Evolutionary conservation across 2,329 filamentous ascomycete genomes (phyloP).

Genomic region (Elsinoe arachidis): DNA sequence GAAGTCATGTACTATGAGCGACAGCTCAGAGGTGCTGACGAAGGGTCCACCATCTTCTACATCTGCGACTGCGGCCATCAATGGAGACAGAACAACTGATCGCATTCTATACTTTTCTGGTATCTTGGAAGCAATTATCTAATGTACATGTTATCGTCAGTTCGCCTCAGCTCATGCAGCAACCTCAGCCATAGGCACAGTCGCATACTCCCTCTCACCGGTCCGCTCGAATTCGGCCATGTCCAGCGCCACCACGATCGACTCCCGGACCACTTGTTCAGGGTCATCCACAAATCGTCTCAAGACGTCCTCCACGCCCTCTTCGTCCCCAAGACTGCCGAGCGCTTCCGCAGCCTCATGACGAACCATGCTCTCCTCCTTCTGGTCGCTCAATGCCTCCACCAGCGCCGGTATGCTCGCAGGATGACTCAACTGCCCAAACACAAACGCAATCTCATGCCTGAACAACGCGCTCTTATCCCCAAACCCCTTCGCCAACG

Average conservation of each 20-base stretch:
- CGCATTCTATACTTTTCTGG: conserved; percentile 3
- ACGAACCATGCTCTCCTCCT: conserved; percentile 91
- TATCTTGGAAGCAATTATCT: neutral
- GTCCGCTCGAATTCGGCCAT: conserved; percentile 97
- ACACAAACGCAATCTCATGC: conserved; percentile 97
- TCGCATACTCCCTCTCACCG: conserved; percentile 80
- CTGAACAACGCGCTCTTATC: conserved; percentile 90
- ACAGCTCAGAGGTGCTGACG: conserved; percentile 85
- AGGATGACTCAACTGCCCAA: conserved; percentile 89
- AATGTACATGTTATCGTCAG: neutral
- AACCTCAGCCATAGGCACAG: conserved; percentile 52
- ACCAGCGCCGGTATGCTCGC: conserved; percentile 91
- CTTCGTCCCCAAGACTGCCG: conserved; percentile 85
- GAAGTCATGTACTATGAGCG: conserved; percentile 79
- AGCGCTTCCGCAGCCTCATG: conserved; percentile 96
- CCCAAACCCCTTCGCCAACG: conserved; percentile 73
- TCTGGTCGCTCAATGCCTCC: conserved; percentile 63
- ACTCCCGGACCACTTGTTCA: conserved; percentile 89
- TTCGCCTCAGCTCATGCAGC: neutral
- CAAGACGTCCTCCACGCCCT: conserved; percentile 80
- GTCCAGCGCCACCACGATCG: conserved; percentile 87
- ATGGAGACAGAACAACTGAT: conserved; percentile 58
- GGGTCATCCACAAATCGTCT: conserved; percentile 79
- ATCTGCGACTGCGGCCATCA: conserved; percentile 72
- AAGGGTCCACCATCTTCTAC: conserved; percentile 89